These are phyloP conservation scores for Recurvomyces mirabilis DNA, from an alignment of 495 filamentous ascomycete species.

Conservation along the genomic window DNA sequence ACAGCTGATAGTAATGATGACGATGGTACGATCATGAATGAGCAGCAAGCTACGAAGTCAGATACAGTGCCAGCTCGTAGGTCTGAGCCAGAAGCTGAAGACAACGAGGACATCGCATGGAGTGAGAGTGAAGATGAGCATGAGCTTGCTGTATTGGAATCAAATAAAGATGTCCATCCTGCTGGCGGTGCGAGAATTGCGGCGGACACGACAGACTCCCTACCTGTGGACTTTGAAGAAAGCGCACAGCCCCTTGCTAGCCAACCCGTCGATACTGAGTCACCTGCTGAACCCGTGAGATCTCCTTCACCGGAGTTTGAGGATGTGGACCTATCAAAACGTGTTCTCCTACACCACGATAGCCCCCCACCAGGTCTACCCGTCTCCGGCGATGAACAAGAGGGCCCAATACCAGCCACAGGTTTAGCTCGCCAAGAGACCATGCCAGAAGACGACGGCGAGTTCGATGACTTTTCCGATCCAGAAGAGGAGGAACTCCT, in stretches of 20 bases:
- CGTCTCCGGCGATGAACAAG: slow-evolving; percentile 3
- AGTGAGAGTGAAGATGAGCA: slow-evolving; percentile 32
- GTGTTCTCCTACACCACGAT: slow-evolving; percentile 4
- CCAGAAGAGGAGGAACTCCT: slow-evolving; percentile 86
- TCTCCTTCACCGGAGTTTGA: slow-evolving; percentile 26
- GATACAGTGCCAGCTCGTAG: not conserved
- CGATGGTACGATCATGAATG: not conserved
- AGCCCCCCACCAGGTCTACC: not conserved
- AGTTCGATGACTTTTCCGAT: slow-evolving; percentile 52
- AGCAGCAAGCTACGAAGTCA: not conserved
- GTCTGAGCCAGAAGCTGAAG: not conserved
- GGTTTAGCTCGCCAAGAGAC: slow-evolving; percentile 23
- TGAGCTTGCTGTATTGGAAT: too few relatives aligned
- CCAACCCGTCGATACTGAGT: too few relatives aligned
- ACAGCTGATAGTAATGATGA: slow-evolving; percentile 3
- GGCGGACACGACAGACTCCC: too few relatives aligned
- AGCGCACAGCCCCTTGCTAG: too few relatives aligned
- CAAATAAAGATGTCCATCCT: too few relatives aligned
- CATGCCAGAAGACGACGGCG: slow-evolving; percentile 31
- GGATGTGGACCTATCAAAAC: slow-evolving; percentile 16
- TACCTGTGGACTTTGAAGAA: too few relatives aligned
- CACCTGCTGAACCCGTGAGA: slow-evolving; percentile 11
- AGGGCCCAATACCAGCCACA: slow-evolving; percentile 15
- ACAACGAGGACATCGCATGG: slow-evolving; percentile 29
- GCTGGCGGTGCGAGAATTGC: too few relatives aligned